A percentile compares a stretch with the other conserved stretches of the same genome.
Conservation (phyloP, 257 asterid species). For the Solanum stenotomum region DNA sequence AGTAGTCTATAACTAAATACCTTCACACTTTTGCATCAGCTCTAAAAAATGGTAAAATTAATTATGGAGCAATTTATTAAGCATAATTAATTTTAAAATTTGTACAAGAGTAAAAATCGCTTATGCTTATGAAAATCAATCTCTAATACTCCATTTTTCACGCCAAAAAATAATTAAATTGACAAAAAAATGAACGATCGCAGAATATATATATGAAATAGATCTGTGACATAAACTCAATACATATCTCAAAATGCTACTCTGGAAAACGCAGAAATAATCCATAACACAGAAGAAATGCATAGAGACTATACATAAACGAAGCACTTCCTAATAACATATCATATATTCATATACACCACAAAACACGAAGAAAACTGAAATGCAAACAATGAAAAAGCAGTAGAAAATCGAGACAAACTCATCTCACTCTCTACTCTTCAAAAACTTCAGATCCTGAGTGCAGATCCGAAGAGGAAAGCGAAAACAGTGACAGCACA, state of each 20-base stretch:
- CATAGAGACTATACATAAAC: neutral
- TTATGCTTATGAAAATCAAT: neutral
- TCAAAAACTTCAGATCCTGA: constrained; percentile 27
- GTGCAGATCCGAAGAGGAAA: constrained; percentile 28
- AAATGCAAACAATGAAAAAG: neutral
- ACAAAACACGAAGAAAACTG: neutral
- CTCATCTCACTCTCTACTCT: neutral
- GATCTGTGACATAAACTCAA: neutral
- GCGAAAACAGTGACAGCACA: constrained; percentile 24
- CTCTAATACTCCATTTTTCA: neutral
- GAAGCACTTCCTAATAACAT: neutral
- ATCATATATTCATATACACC: neutral
- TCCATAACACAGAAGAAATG: neutral
- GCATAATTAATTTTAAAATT: neutral
- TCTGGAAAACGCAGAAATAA: neutral
- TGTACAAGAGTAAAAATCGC: neutral
- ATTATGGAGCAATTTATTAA: neutral
- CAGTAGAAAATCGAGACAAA: neutral
- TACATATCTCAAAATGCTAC: neutral
- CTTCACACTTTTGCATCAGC: neutral
- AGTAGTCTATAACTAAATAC: neutral
- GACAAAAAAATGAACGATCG: neutral
- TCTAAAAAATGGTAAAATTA: neutral
- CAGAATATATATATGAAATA: neutral
- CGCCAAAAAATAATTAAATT: neutral